These are phyloP conservation scores for Entomophthora muscae DNA, from an alignment of 371 early-diverging fungal species.

Conservation along the genomic window DNA sequence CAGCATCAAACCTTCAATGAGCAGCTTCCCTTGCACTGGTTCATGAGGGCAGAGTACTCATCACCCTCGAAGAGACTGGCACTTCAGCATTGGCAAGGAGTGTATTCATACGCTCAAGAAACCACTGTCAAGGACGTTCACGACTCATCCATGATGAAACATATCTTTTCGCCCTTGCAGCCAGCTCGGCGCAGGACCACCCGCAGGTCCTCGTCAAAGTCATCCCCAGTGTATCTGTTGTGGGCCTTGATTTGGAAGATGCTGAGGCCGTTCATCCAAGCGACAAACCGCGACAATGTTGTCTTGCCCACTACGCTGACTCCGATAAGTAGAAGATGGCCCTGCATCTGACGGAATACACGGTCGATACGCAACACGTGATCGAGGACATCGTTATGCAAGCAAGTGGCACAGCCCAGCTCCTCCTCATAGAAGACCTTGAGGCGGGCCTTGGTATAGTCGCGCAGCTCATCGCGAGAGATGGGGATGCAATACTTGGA, in stretches of 20 bases:
- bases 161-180: conserved; percentile 94
- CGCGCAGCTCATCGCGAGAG: conserved; percentile 72
- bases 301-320: conserved; percentile 93
- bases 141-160: conserved; percentile 97
- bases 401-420: conserved; percentile 82
- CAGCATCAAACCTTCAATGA: conserved; percentile 77
- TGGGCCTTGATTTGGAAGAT: conserved; percentile 95
- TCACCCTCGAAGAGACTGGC: conserved; percentile 97
- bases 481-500: conserved; percentile 84
- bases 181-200: conserved; percentile 80
- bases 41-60: conserved; percentile 88
- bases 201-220: conserved; percentile 95
- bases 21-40: conserved; percentile 89
- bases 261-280: conserved; percentile 97
- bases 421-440: conserved; percentile 98
- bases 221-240: conserved; percentile 85
- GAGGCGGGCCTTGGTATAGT: conserved; percentile 84
- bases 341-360: conserved; percentile 94
- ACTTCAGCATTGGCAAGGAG: conserved; percentile 95
- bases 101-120: conserved; percentile 99
- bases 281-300: conserved; percentile 90
- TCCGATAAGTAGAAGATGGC: conserved; percentile 94
- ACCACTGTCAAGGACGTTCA: conserved; percentile 85
- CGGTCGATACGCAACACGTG: conserved; percentile 97
- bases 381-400: conserved; percentile 94